A percentile compares a stretch with the other conserved stretches of the same genome.
Evolutionary conservation across 1,284 basidiomycete genomes (phyloP).

Genomic region (Sporisorium iseilematis-ciliati): DNA sequence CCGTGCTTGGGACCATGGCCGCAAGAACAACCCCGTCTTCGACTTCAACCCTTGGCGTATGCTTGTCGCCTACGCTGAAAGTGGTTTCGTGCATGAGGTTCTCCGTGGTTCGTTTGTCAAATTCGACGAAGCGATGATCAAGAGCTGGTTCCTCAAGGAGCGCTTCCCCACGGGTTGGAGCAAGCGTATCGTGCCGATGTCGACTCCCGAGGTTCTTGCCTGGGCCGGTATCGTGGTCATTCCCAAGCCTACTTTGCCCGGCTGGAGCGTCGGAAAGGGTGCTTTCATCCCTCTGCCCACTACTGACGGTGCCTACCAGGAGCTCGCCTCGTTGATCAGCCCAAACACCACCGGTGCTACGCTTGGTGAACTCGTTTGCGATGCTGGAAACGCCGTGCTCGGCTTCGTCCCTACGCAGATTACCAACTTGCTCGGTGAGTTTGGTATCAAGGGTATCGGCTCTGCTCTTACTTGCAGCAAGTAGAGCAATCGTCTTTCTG

Average conservation of each 20-base stretch:
- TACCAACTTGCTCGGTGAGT: constrained; percentile 23
- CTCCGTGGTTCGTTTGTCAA: constrained; percentile 35
- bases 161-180: constrained; percentile 38
- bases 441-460: constrained; percentile 26
- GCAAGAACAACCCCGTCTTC: constrained; percentile 27
- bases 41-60: constrained; percentile 49
- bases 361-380: constrained; percentile 18
- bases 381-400: constrained; percentile 26
- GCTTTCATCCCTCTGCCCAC: constrained; percentile 32
- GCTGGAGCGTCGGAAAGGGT: constrained; percentile 37
- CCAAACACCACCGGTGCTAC: constrained; percentile 30
- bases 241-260: constrained; percentile 33
- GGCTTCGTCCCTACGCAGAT: constrained; percentile 35
- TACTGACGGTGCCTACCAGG: constrained; percentile 22
- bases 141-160: constrained; percentile 36
- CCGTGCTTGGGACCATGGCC: constrained; percentile 23
- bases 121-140: constrained; percentile 43
- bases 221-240: constrained; percentile 32
- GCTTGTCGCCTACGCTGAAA: constrained; percentile 41
- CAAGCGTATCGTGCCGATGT: constrained; percentile 28
- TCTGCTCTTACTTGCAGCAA: constrained; percentile 5
- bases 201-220: constrained; percentile 34
- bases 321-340: constrained; percentile 25
- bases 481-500: background rate
- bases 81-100: constrained; percentile 37